Percentiles rank a stretch among this genome's conserved stretches.
phyloP scores from a whole-genome alignment of 306 rosid genomes.

The Rubus idaeus region DNA sequence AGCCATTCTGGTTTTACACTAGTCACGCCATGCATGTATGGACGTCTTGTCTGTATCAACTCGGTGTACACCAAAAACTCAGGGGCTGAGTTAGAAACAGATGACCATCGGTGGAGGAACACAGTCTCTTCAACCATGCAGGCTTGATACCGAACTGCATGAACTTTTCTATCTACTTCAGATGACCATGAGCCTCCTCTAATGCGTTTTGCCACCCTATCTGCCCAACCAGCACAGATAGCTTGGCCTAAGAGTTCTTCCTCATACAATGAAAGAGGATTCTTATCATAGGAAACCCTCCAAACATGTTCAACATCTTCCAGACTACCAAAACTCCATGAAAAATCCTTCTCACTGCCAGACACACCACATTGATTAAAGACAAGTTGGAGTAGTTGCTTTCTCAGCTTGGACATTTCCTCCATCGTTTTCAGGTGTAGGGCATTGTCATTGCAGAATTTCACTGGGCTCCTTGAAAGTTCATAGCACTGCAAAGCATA shows the following conservation, averaged over 20 bases:
- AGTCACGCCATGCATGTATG: slow-evolving; percentile 90
- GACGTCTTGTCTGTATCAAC: slow-evolving; percentile 63
- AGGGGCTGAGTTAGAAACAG: slow-evolving; percentile 63
- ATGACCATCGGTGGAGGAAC: slow-evolving; percentile 71
- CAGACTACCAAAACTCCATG: slow-evolving; percentile 65
- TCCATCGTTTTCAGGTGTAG: slow-evolving; percentile 89
- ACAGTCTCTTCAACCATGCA: slow-evolving; percentile 66
- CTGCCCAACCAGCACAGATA: slow-evolving; percentile 99
- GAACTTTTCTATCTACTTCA: slow-evolving; percentile 43
- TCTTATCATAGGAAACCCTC: slow-evolving; percentile 49
- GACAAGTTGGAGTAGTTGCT: slow-evolving; percentile 71
- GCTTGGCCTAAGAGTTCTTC: slow-evolving; percentile 81
- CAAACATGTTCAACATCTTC: slow-evolving; percentile 65
- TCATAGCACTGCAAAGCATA: slow-evolving; percentile 83
- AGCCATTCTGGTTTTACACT: slow-evolving; percentile 81
- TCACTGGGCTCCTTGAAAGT: slow-evolving; percentile 39
- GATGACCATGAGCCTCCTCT: slow-evolving; percentile 44
- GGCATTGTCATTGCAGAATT: slow-evolving; percentile 66
- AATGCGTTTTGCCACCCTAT: slow-evolving; percentile 81
- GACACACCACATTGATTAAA: slow-evolving; percentile 44
- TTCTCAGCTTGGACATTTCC: slow-evolving; percentile 87
- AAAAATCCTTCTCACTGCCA: slow-evolving; percentile 51
- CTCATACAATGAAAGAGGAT: slow-evolving; percentile 66
- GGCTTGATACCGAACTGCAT: slow-evolving; percentile 60
- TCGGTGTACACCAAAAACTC: slow-evolving; percentile 91